phyloP scores from a whole-genome alignment of 179 eudicot species.

The Beta macrorhiza region DNA sequence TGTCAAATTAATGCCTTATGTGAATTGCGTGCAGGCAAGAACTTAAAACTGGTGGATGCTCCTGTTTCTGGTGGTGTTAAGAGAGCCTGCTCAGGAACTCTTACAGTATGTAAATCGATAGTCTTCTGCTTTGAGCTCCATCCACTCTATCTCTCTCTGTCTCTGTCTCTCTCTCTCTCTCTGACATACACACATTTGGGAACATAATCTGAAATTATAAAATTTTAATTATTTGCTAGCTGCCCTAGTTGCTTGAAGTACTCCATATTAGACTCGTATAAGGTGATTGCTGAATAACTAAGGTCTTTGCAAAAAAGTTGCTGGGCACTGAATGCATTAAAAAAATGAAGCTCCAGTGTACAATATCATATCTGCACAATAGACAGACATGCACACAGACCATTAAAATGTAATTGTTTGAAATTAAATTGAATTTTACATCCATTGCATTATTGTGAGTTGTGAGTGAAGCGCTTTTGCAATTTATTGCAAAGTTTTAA shows the following conservation, averaged over 20 bases:
- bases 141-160: background rate
- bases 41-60: constrained; percentile 90
- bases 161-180: background rate
- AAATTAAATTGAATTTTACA: background rate
- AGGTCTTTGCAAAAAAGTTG: background rate
- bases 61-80: constrained; percentile 99
- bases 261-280: background rate
- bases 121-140: background rate
- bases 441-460: background rate
- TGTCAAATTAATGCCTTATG: background rate
- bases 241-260: background rate
- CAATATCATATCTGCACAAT: background rate
- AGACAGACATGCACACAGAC: background rate
- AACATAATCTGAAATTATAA: background rate
- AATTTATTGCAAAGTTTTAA: background rate
- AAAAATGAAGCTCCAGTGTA: background rate
- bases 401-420: background rate
- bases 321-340: background rate
- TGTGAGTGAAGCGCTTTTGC: background rate
- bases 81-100: constrained; percentile 85
- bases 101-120: constrained; percentile 56
- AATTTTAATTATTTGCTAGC: background rate
- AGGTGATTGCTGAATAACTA: background rate
- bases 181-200: background rate
- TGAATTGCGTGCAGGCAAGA: constrained; percentile 50